phyloP scores from a whole-genome alignment of 495 filamentous ascomycete species.

The Pseudotulostoma volvatum region DNA sequence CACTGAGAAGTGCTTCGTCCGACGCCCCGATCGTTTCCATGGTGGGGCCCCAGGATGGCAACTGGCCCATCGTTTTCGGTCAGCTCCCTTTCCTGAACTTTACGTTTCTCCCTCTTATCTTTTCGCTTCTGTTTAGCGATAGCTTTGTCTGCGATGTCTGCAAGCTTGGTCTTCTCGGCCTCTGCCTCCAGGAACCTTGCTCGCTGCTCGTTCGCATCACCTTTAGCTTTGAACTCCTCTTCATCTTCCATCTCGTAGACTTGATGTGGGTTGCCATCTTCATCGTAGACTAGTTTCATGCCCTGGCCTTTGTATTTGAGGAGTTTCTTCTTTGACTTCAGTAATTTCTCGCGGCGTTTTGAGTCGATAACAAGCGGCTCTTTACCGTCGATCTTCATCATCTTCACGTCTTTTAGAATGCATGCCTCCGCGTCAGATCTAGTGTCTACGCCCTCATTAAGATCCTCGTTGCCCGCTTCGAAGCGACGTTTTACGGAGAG shows the following conservation, averaged over 20 bases:
- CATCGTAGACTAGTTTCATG: slow-evolving; percentile 76
- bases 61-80: slow-evolving; percentile 28
- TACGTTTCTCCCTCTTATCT: slow-evolving; percentile 78
- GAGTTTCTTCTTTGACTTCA: slow-evolving; percentile 87
- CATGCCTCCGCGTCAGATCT: slow-evolving; percentile 7
- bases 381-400: slow-evolving; percentile 33
- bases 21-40: slow-evolving; percentile 23
- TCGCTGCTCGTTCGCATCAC: slow-evolving; percentile 58
- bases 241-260: slow-evolving; percentile 80
- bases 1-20: slow-evolving; percentile 7
- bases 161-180: slow-evolving; percentile 49
- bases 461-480: slow-evolving; percentile 30
- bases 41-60: slow-evolving; percentile 28
- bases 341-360: slow-evolving; percentile 79
- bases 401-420: slow-evolving; percentile 14
- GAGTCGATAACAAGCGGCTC: slow-evolving; percentile 72
- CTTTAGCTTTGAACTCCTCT: slow-evolving; percentile 54
- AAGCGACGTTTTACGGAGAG: slow-evolving; percentile 75
- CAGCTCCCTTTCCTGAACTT: slow-evolving; percentile 47
- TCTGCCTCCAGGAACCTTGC: slow-evolving; percentile 61
- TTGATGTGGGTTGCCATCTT: slow-evolving; percentile 69
- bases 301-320: slow-evolving; percentile 74
- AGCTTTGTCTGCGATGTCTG: slow-evolving; percentile 70
- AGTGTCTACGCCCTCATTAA: slow-evolving; percentile 14
- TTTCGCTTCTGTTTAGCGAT: slow-evolving; percentile 60